A percentile compares a stretch with the other conserved stretches of the same genome.
Conservation (phyloP, 192 early-diverging fungal species). For the Backusella liffmaniae region DNA sequence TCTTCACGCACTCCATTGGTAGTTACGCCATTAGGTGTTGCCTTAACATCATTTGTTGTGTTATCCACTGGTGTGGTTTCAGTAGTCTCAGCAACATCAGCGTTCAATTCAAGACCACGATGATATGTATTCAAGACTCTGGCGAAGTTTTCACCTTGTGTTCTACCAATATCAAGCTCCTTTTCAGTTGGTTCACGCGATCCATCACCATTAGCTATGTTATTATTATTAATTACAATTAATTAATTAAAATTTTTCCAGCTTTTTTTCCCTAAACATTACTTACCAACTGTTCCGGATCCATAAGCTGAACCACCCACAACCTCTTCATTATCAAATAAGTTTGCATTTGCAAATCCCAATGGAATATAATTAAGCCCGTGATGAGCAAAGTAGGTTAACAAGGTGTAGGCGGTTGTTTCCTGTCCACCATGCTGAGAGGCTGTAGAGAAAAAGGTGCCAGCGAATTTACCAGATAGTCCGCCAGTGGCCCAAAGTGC, state of each 20-base stretch:
- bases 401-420: conserved; percentile 59
- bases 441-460: conserved; percentile 72
- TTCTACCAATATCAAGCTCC: conserved; percentile 59
- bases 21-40: not conserved
- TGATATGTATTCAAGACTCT: conserved; percentile 37
- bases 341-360: conserved; percentile 47
- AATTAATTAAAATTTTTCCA: not conserved
- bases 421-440: conserved; percentile 82
- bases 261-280: not conserved
- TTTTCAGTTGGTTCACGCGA: conserved; percentile 61
- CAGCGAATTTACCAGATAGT: conserved; percentile 68
- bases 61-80: not conserved
- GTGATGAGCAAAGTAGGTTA: conserved; percentile 70
- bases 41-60: not conserved
- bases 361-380: conserved; percentile 77
- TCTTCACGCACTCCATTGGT: not conserved
- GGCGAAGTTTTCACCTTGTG: conserved; percentile 62
- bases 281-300: conserved; percentile 25
- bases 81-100: too few species aligned
- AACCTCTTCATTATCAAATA: conserved; percentile 44
- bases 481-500: conserved; percentile 47
- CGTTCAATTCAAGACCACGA: not conserved
- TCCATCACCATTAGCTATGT: conserved; percentile 57
- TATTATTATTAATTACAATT: not conserved
- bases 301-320: conserved; percentile 26